A percentile compares a stretch with the other conserved stretches of the same genome.
phyloP scores from a whole-genome alignment of 352 stramenopile genomes.

The Pythium oligandrum region DNA sequence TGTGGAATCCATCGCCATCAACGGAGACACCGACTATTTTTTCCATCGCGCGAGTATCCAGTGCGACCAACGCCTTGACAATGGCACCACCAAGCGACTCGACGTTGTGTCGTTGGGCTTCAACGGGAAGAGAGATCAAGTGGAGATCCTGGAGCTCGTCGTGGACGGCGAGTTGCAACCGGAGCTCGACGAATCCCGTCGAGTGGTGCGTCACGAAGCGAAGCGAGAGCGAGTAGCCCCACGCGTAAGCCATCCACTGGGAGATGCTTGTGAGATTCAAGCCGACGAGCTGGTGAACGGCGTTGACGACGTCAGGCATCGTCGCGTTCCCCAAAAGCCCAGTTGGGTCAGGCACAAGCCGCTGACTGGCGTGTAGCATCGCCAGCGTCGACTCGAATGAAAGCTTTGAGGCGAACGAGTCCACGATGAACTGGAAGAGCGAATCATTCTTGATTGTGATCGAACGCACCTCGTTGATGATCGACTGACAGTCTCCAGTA shows the following conservation, averaged over 20 bases:
- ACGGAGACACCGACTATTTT: conserved; percentile 44
- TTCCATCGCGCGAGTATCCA: conserved; percentile 31
- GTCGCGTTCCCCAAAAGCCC: conserved; percentile 9
- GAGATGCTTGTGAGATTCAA: conserved; percentile 34
- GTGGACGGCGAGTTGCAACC: conserved; percentile 31
- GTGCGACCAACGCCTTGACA: conserved; percentile 20
- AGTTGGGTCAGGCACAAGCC: conserved; percentile 20
- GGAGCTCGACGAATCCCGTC: conserved; percentile 36
- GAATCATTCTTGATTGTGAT: conserved; percentile 27
- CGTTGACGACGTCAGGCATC: conserved; percentile 17
- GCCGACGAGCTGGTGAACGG: conserved; percentile 28
- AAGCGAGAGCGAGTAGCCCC: conserved; percentile 38
- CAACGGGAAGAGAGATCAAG: conserved; percentile 30
- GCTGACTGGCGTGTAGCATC: conserved; percentile 30
- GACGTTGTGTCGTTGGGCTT: conserved; percentile 25
- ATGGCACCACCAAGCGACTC: conserved; percentile 22
- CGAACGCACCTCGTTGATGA: conserved; percentile 16
- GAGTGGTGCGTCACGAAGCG: conserved; percentile 31
- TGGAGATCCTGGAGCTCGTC: conserved; percentile 50
- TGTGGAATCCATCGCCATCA: conserved; percentile 45
- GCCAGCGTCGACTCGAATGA: conserved; percentile 27
- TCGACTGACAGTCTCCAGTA: conserved; percentile 15
- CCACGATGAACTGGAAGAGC: conserved; percentile 31
- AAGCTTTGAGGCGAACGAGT: conserved; percentile 19
- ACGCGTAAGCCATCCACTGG: conserved; percentile 27